phyloP scores from a whole-genome alignment of 805 yeast genomes.

The Candida anglica region DNA sequence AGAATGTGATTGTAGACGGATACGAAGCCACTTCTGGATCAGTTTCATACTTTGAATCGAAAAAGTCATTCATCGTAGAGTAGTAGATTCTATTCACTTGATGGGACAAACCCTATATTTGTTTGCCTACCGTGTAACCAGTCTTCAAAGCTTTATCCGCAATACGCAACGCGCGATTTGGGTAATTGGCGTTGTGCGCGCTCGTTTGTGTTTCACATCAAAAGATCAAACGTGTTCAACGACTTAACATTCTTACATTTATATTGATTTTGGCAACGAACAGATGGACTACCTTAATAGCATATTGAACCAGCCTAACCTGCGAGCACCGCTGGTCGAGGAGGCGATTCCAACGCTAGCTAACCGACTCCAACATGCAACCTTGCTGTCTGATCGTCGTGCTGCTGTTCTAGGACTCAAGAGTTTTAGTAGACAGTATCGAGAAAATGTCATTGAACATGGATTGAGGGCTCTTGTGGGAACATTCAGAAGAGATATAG shows the following conservation, averaged over 20 bases:
- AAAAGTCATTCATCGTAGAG: conserved; percentile 1
- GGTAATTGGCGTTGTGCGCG: too few species aligned
- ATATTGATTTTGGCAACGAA: too few species aligned
- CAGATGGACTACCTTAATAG: conserved; percentile 37
- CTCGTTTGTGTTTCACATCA: too few species aligned
- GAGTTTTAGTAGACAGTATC: conserved; percentile 80
- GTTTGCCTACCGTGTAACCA: too few species aligned
- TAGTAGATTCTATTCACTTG: too few species aligned
- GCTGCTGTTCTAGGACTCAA: conserved; percentile 89
- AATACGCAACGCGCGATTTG: too few species aligned
- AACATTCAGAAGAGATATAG: conserved; percentile 60
- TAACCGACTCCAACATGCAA: conserved; percentile 81
- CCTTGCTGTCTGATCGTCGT: conserved; percentile 75
- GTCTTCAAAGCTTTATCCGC: too few species aligned
- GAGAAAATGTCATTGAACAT: conserved; percentile 87
- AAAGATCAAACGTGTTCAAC: too few species aligned
- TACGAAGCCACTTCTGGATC: conserved; percentile 3
- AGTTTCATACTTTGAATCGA: conserved; percentile 6
- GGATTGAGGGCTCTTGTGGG: conserved; percentile 73
- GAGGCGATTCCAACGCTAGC: conserved; percentile 87
- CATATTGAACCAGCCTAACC: conserved; percentile 29
- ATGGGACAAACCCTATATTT: too few species aligned
- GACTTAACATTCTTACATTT: too few species aligned
- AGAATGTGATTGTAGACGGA: conserved; percentile 8
- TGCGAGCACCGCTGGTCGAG: conserved; percentile 49